Base-by-base conservation (phyloP, 306 rosid species). In the Lablab purpureus region DNA sequence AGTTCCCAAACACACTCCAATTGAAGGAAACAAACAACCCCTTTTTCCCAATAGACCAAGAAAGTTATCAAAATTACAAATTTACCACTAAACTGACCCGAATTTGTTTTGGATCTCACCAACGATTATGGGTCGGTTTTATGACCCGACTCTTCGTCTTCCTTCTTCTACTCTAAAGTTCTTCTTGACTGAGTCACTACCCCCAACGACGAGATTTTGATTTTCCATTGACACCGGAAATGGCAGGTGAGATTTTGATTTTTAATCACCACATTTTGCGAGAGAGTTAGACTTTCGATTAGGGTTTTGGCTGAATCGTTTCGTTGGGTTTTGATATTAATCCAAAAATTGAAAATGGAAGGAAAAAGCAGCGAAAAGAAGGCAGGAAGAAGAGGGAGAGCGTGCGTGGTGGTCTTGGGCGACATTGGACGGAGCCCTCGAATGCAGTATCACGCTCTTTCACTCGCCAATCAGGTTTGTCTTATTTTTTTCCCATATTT, bases 351-450 rank as follows among this genome's bases (percentile, higher is more conserved):
- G 64, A 17, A 34, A 45, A 22, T 56, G 5, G 65, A 75, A 81
- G 85, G 85, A 21, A 47, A 76, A 85, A 70, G 46, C 73, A 66
- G 60, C 27, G 87, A 49, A 37, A 75, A 75, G 71, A 77, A 77
- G 40, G 84, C 83, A 80, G 87, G 82, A 78, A 89, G 86, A 87
- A 91, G 87, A 83, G 88, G 92, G 76, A 91, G 97, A 72, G 98
- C 98, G 34, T 95, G 99, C 72, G 91, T 95, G 17, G 96, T 95
- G 56, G 99, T 95, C 68, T 83, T 95, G 63, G 98, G 98, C 1
- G 98, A 95, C 82, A 84, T 95, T 45, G 99, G 99, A 66, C 99
- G 99, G 46, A 95, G 96, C 77, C 99, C 99, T 80, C 88, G 99
- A 79, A 95, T 95, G 99, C 98, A 95, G 75, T 95, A 90, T 36